These are phyloP conservation scores for Globomyces pollinis-pini DNA, from an alignment of 192 early-diverging fungal genomes.

Conservation along the genomic window DNA sequence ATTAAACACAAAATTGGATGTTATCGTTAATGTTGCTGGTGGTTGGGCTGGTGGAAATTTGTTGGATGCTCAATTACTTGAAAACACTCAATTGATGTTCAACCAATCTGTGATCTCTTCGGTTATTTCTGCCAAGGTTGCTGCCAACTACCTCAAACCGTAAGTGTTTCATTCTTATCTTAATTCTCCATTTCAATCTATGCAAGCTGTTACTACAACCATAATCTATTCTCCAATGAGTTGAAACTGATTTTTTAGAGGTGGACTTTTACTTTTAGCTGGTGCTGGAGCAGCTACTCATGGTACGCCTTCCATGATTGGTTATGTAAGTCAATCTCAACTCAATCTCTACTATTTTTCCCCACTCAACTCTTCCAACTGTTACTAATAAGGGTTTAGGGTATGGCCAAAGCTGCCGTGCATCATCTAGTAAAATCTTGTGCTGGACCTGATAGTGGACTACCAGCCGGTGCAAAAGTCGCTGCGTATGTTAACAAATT, in stretches of 20 bases:
- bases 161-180: conserved; percentile 24
- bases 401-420: conserved; percentile 86
- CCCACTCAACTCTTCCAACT: conserved; percentile 66
- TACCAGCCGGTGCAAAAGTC: conserved; percentile 60
- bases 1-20: conserved; percentile 54
- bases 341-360: conserved; percentile 9
- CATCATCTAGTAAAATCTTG: conserved; percentile 80
- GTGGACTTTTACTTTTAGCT: conserved; percentile 70
- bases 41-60: conserved; percentile 85
- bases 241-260: no score
- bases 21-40: conserved; percentile 87
- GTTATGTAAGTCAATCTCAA: no score
- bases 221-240: conserved; percentile 1
- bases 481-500: conserved; percentile 48
- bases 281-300: conserved; percentile 65
- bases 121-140: conserved; percentile 74
- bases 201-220: no score
- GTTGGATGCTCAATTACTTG: conserved; percentile 52
- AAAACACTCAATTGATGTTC: conserved; percentile 66
- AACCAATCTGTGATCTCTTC: conserved; percentile 77
- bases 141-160: conserved; percentile 63
- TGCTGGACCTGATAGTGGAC: conserved; percentile 61
- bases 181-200: no score
- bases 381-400: no score
- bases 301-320: conserved; percentile 59